A percentile compares a stretch with the other conserved stretches of the same genome.
Conservation (phyloP, 176 grass and related monocot genomes). For the Carex littledalei region DNA sequence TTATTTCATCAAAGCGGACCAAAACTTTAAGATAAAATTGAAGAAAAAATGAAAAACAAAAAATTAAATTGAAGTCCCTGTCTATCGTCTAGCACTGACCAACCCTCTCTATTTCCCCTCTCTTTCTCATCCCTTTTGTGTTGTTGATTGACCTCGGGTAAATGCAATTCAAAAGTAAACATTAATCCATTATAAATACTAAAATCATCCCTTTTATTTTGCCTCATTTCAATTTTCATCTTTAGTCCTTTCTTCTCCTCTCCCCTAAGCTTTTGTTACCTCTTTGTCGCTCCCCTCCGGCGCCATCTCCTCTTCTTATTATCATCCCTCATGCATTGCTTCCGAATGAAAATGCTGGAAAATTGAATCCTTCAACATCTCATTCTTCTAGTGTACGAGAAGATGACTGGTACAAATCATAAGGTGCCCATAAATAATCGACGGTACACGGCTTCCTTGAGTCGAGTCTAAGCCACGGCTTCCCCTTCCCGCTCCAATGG, state of each 20-base stretch:
- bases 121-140: conserved; percentile 15
- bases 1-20: conserved; percentile 1
- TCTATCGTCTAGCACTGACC: conserved; percentile 25
- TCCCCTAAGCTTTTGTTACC: conserved; percentile 11
- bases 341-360: not conserved
- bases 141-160: not conserved
- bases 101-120: conserved; percentile 10
- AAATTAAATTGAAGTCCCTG: not conserved
- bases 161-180: conserved; percentile 12
- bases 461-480: conserved; percentile 69
- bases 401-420: conserved; percentile 63
- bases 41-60: conserved; percentile 18
- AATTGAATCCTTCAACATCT: conserved; percentile 4
- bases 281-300: not conserved
- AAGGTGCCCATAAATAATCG: conserved; percentile 73
- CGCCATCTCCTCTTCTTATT: not conserved
- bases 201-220: conserved; percentile 12
- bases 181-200: conserved; percentile 14
- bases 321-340: not conserved
- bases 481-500: conserved; percentile 79
- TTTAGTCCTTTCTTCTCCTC: conserved; percentile 5
- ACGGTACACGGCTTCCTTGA: conserved; percentile 53
- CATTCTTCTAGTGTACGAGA: conserved; percentile 59
- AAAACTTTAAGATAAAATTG: conserved; percentile 7
- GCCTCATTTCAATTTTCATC: conserved; percentile 9